Evolutionary conservation across 345 rosid species (phyloP).

Genomic region (Capsella bursapastoris): DNA sequence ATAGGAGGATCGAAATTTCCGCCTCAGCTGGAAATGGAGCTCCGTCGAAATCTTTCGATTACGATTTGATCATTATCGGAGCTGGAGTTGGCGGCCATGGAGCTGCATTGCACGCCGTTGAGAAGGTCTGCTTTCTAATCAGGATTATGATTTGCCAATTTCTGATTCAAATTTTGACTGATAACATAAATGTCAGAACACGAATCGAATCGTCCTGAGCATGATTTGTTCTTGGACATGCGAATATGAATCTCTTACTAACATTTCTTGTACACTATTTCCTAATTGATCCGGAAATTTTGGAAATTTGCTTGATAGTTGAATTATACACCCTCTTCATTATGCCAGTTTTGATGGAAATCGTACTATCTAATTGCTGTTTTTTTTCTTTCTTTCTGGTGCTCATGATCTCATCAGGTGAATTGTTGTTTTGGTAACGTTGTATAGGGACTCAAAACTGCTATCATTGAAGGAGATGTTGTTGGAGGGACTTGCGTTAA

Average conservation of each 20-base stretch:
- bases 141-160: background rate
- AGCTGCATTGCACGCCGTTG: slow-evolving; percentile 96
- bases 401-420: background rate
- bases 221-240: background rate
- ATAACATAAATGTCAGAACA: background rate
- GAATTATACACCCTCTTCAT: background rate
- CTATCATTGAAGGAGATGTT: slow-evolving; percentile 94
- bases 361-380: background rate
- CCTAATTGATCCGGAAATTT: background rate
- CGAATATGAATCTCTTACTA: background rate
- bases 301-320: background rate
- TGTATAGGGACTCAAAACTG: slow-evolving; percentile 86
- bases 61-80: slow-evolving; percentile 85
- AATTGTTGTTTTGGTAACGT: background rate
- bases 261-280: background rate
- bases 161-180: background rate
- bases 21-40: slow-evolving; percentile 59
- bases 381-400: no score
- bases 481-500: slow-evolving; percentile 99
- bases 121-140: slow-evolving; percentile 56
- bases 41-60: slow-evolving; percentile 73
- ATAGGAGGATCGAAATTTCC: slow-evolving; percentile 36
- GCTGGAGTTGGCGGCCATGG: slow-evolving; percentile 99
- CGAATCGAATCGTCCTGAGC: background rate
- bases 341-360: background rate